These are phyloP conservation scores for Ogataea paradorogensis DNA, from an alignment of 805 yeast genomes.

Conservation along the genomic window DNA sequence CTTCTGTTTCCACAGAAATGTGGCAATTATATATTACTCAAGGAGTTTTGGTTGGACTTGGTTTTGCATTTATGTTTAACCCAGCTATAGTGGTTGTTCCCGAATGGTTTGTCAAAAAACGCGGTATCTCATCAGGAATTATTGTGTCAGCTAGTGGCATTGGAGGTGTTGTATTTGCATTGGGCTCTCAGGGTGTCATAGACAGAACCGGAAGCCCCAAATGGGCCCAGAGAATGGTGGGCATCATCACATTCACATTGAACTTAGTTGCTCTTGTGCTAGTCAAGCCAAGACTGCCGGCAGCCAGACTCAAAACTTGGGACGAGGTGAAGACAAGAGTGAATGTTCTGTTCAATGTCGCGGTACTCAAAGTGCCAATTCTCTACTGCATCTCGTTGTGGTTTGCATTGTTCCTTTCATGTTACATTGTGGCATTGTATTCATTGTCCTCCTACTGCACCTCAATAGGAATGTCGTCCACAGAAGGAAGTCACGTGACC, in stretches of 20 bases:
- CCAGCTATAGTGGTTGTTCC: constrained; percentile 52
- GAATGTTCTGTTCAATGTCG: constrained; percentile 19
- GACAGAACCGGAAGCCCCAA: constrained; percentile 39
- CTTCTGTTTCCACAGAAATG: constrained; percentile 45
- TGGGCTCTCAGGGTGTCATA: constrained; percentile 37
- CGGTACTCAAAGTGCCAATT: constrained; percentile 18
- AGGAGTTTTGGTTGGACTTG: constrained; percentile 51
- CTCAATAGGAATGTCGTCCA: constrained; percentile 43
- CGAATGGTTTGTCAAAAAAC: constrained; percentile 53
- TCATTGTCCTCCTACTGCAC: constrained; percentile 48
- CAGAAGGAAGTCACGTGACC: constrained; percentile 44
- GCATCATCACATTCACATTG: constrained; percentile 36
- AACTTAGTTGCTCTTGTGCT: constrained; percentile 41
- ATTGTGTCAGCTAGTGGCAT: constrained; percentile 41
- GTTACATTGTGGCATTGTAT: constrained; percentile 44
- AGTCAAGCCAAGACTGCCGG: constrained; percentile 41
- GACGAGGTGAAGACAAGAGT: constrained; percentile 19
- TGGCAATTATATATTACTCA: constrained; percentile 54
- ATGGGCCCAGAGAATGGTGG: constrained; percentile 45
- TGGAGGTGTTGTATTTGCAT: constrained; percentile 41
- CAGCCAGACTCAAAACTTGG: constrained; percentile 15
- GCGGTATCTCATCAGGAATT: constrained; percentile 43
- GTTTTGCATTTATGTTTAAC: constrained; percentile 47
- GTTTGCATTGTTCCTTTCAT: constrained; percentile 36
- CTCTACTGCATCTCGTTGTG: constrained; percentile 23